A percentile compares a stretch with the other conserved stretches of the same genome.
Conservation (phyloP, 2,329 filamentous ascomycete genomes). For the Tolypocladium guangdongense region DNA sequence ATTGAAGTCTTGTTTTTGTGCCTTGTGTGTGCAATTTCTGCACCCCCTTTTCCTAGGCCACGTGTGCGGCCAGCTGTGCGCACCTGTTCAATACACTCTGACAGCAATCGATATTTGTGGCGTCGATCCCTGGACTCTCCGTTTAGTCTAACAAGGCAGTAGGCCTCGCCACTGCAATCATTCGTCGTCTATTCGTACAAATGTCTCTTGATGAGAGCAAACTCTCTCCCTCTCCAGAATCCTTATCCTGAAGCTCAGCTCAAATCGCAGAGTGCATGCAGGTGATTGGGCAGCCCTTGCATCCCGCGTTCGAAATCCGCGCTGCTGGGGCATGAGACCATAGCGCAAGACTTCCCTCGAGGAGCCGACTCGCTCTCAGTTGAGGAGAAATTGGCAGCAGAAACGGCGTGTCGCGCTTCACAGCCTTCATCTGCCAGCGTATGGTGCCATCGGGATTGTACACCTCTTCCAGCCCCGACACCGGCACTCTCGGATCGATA, state of each 20-base stretch:
- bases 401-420: slow-evolving; percentile 11
- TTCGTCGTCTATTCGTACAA: not conserved
- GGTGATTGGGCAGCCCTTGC: not conserved
- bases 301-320: not conserved
- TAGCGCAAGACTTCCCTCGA: not conserved
- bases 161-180: no score
- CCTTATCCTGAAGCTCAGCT: not conserved
- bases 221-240: not conserved
- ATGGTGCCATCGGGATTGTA: slow-evolving; percentile 13
- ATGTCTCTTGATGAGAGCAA: not conserved
- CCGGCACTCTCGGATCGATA: slow-evolving; percentile 4
- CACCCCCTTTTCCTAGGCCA: no score
- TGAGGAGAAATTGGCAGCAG: slow-evolving; percentile 9
- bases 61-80: no score
- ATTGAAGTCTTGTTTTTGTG: no score
- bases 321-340: not conserved
- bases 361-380: not conserved
- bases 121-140: not conserved
- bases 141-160: no score
- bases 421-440: slow-evolving; percentile 14
- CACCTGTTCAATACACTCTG: no score
- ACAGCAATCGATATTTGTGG: not conserved
- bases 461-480: slow-evolving; percentile 3
- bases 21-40: no score
- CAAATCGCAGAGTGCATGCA: not conserved